phyloP scores from a whole-genome alignment of 2,329 filamentous ascomycete species.

The Curvularia sp. region DNA sequence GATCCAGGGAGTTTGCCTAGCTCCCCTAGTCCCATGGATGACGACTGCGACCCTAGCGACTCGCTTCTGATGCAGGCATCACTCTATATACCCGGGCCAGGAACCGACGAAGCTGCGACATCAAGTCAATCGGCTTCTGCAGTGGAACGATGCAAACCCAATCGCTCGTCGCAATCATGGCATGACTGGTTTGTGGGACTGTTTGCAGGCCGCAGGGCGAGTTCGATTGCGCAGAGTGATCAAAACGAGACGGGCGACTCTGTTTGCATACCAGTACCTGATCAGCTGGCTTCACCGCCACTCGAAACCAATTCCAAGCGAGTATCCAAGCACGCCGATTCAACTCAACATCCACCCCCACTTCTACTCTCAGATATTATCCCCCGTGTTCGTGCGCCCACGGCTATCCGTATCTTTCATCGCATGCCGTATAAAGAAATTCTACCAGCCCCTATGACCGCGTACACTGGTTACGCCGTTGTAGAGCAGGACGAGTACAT shows the following conservation, averaged over 20 bases:
- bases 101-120: not conserved
- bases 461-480: constrained; percentile 13
- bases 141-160: not conserved
- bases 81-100: not conserved
- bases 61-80: constrained; percentile 8
- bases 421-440: not conserved
- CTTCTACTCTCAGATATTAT: constrained; percentile 11
- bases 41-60: constrained; percentile 9
- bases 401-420: not conserved
- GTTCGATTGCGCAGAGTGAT: not conserved
- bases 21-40: not conserved
- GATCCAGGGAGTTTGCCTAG: not conserved
- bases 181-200: constrained; percentile 18
- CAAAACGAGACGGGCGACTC: not conserved
- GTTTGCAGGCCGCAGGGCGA: constrained; percentile 20
- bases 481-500: constrained; percentile 13
- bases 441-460: constrained; percentile 8
- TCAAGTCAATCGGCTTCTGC: not conserved
- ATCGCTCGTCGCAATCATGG: not conserved
- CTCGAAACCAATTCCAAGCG: not conserved
- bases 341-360: not conserved
- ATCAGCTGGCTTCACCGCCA: not conserved
- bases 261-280: not conserved
- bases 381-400: not conserved
- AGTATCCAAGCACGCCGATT: not conserved